Percentiles rank a stretch among this genome's conserved stretches.
Evolutionary conservation across 1,284 basidiomycete species (phyloP).

Genomic region (Austropuccinia psidii): DNA sequence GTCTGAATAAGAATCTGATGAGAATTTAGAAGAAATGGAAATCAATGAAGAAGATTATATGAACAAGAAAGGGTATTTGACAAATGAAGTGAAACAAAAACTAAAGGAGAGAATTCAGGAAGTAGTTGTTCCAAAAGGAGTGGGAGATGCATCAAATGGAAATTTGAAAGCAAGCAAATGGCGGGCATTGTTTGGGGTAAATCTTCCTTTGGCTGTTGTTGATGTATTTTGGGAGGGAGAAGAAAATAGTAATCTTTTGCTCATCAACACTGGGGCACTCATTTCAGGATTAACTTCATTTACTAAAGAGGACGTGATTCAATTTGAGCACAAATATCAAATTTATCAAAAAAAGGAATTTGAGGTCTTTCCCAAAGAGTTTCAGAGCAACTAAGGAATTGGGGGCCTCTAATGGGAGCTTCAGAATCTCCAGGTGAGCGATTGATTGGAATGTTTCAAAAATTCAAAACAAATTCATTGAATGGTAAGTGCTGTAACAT

Average conservation of each 20-base stretch:
- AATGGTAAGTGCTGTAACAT: no score
- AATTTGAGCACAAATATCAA: background rate
- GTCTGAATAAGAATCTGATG: background rate
- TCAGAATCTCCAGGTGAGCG: conserved; percentile 15
- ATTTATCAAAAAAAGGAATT: background rate
- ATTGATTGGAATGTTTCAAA: conserved; percentile 2
- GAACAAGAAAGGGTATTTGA: background rate
- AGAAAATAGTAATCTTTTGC: conserved; percentile 32
- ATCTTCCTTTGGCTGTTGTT: background rate
- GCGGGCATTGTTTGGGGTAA: no score
- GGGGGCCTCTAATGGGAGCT: conserved; percentile 2
- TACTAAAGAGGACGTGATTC: no score
- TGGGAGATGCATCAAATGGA: no score
- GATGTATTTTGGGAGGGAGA: background rate
- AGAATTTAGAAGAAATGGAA: background rate
- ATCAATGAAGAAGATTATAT: background rate
- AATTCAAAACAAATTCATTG: background rate
- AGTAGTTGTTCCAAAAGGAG: conserved; percentile 23
- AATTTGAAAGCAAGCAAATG: no score
- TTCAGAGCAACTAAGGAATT: background rate
- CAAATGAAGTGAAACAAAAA: background rate
- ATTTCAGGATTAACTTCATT: background rate
- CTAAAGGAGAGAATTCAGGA: background rate
- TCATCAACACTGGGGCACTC: conserved; percentile 27
- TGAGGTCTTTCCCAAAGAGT: background rate